Conservation (phyloP, 257 asterid species). For the Henckelia pumila region DNA sequence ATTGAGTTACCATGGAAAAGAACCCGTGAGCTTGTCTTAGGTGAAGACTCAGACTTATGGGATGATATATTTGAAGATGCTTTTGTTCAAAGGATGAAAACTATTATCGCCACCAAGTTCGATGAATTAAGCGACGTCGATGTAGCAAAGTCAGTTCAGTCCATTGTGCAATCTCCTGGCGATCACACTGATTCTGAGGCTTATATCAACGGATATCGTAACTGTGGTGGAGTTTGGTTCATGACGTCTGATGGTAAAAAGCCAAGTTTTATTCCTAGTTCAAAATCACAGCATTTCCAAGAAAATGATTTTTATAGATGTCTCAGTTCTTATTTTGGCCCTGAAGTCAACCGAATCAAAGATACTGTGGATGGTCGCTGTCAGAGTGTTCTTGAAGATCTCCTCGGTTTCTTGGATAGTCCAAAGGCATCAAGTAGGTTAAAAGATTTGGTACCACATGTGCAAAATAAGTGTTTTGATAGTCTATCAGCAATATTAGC, state of each 20-base stretch:
- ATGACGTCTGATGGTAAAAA: conserved; percentile 62
- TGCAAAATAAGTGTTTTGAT: conserved; percentile 72
- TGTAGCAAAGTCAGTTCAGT: conserved; percentile 62
- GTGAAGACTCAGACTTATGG: conserved; percentile 96
- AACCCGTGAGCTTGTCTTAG: conserved; percentile 88
- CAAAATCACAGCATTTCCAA: conserved; percentile 54
- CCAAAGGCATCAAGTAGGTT: conserved; percentile 81
- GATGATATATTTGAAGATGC: conserved; percentile 93
- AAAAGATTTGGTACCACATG: conserved; percentile 75
- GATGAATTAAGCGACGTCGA: conserved; percentile 64
- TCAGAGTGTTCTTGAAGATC: conserved; percentile 74
- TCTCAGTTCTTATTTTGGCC: conserved; percentile 77
- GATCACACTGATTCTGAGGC: conserved; percentile 56
- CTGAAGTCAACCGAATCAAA: conserved; percentile 84
- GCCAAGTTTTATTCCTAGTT: conserved; percentile 39
- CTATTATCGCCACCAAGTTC: conserved; percentile 64
- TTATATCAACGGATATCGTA: conserved; percentile 48
- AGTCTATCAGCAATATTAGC: conserved; percentile 65
- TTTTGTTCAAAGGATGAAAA: conserved; percentile 89
- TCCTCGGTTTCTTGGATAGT: conserved; percentile 81
- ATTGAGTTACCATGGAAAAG: conserved; percentile 96
- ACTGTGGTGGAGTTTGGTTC: conserved; percentile 90
- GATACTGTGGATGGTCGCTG: conserved; percentile 84
- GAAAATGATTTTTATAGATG: conserved; percentile 73
- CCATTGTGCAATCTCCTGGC: conserved; percentile 46